Conservation (phyloP, 169 alveolate species). For the Plasmodium chabaudi region DNA sequence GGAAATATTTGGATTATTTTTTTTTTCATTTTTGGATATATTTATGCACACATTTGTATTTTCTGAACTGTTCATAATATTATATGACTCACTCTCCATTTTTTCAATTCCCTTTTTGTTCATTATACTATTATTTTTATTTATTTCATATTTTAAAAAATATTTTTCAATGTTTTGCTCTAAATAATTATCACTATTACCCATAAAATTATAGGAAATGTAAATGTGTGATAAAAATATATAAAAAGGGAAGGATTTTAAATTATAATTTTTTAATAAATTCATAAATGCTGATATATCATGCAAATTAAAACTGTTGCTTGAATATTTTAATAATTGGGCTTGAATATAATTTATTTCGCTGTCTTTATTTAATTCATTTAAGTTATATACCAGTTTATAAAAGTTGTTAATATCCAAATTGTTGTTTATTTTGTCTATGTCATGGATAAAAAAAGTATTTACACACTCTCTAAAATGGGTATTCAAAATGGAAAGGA, state of each 20-base stretch:
- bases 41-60: background rate
- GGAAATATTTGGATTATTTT: background rate
- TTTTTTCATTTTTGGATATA: background rate
- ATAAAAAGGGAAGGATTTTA: constrained; percentile 26
- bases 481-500: constrained; percentile 20
- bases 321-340: constrained; percentile 10
- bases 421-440: constrained; percentile 10
- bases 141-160: constrained; percentile 36
- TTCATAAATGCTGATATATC: constrained; percentile 45
- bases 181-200: background rate
- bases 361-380: background rate
- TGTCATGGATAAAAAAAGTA: constrained; percentile 14
- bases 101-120: background rate
- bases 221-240: constrained; percentile 46
- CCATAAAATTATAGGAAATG: constrained; percentile 19
- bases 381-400: background rate
- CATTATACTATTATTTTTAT: constrained; percentile 14
- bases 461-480: constrained; percentile 33
- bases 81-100: background rate
- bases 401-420: constrained; percentile 32
- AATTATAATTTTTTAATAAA: constrained; percentile 33
- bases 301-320: constrained; percentile 44
- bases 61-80: background rate
- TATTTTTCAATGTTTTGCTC: constrained; percentile 18
- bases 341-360: background rate